phyloP scores from a whole-genome alignment of 805 yeast species.

The Suhomyces prunicola region DNA sequence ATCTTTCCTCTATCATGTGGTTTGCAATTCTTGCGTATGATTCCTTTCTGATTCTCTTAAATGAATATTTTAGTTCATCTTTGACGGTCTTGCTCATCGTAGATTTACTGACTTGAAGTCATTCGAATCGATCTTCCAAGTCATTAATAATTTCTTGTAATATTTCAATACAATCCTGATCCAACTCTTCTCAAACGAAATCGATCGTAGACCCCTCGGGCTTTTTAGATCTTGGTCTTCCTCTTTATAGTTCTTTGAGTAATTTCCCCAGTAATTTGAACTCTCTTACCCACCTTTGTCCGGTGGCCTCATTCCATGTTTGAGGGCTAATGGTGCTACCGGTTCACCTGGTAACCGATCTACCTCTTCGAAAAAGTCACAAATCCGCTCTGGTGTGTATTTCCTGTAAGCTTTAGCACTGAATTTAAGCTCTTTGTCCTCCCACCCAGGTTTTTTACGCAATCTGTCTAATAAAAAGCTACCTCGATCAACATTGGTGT shows the following conservation, averaged over 20 bases:
- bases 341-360: neutral
- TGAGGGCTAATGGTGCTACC: neutral
- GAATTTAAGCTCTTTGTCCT: neutral
- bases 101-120: neutral
- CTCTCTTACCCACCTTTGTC: neutral
- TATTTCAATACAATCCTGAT: neutral
- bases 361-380: neutral
- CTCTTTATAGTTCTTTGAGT: neutral
- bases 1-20: too few species aligned
- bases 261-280: neutral
- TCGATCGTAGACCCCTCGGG: too few species aligned
- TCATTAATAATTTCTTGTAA: neutral
- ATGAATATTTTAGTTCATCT: neutral
- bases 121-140: neutral
- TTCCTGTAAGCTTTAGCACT: neutral
- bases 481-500: neutral
- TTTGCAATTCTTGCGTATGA: neutral
- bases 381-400: neutral
- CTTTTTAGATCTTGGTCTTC: neutral
- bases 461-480: neutral
- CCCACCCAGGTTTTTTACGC: neutral
- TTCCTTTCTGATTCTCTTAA: neutral
- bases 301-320: neutral
- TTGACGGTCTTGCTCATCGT: neutral
- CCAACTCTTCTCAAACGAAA: neutral